Evolutionary conservation across 2,329 filamentous ascomycete species (phyloP).

Genomic region (Ceratocystiopsis sp.): DNA sequence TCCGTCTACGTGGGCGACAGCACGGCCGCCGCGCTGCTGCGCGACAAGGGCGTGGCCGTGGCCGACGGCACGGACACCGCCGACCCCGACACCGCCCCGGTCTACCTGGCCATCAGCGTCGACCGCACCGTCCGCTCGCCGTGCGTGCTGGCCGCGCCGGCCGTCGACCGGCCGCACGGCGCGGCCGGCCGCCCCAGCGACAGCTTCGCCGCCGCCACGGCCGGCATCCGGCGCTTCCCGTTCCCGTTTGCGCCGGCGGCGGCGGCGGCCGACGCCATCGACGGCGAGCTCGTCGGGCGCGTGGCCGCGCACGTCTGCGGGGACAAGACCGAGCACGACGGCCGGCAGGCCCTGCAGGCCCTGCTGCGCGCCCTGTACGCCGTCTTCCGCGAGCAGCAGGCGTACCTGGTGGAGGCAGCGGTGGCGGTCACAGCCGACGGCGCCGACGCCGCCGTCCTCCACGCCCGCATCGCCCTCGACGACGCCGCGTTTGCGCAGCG

Average conservation of each 20-base stretch:
- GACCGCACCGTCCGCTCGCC: conserved; percentile 46
- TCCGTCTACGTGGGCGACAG: too few relatives aligned
- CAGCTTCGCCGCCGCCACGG: too few relatives aligned
- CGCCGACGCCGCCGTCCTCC: conserved; percentile 14
- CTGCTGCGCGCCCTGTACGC: conserved; percentile 37
- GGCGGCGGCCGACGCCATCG: too few relatives aligned
- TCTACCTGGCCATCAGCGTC: conserved; percentile 45
- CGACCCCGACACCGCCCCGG: conserved; percentile 19
- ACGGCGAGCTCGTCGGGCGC: too few relatives aligned
- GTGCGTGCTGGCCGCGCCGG: conserved; percentile 43
- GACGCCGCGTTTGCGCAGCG: conserved; percentile 24
- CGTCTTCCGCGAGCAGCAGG: conserved; percentile 30
- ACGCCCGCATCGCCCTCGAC: conserved; percentile 29
- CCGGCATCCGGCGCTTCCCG: too few relatives aligned
- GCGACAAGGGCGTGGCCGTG: too few relatives aligned
- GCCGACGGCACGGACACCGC: too few relatives aligned
- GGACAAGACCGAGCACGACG: conserved; percentile 31
- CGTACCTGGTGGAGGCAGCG: conserved; percentile 26
- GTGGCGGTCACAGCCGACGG: conserved; percentile 9
- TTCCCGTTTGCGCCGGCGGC: too few relatives aligned
- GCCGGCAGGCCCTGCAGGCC: conserved; percentile 24
- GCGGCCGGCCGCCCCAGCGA: conserved; percentile 10
- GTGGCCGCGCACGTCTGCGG: conserved; percentile 23
- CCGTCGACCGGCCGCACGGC: neutral
- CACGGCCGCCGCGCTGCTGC: too few relatives aligned